Percentiles rank a stretch among this genome's conserved stretches.
phyloP scores from a whole-genome alignment of 495 filamentous ascomycete genomes.

The Lineolata rhizophorae region DNA sequence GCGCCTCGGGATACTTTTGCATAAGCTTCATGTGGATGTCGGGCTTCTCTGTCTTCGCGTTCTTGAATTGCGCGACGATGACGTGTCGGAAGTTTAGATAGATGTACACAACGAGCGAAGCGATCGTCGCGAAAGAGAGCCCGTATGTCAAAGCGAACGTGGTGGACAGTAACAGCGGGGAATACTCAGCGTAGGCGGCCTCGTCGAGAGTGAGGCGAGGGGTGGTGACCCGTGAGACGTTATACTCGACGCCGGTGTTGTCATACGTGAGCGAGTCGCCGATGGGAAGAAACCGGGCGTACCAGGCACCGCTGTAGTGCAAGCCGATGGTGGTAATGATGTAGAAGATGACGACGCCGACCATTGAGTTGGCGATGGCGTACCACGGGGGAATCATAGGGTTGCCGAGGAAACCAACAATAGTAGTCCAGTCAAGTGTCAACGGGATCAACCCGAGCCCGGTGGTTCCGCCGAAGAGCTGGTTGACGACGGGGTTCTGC shows the following conservation, averaged over 20 bases:
- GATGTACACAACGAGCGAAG: conserved; percentile 46
- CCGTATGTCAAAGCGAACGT: conserved; percentile 63
- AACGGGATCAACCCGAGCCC: conserved; percentile 39
- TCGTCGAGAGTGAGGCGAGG: conserved; percentile 45
- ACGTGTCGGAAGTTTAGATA: conserved; percentile 48
- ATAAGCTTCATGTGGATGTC: conserved; percentile 47
- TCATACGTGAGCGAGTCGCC: conserved; percentile 20
- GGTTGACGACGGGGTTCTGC: conserved; percentile 25
- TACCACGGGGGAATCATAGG: conserved; percentile 51
- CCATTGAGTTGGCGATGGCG: conserved; percentile 33
- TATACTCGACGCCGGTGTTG: conserved; percentile 54
- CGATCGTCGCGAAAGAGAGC: conserved; percentile 55
- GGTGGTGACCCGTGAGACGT: conserved; percentile 50
- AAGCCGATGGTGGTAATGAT: conserved; percentile 9
- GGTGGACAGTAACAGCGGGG: conserved; percentile 43
- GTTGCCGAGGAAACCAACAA: conserved; percentile 40
- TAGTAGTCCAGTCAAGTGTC: conserved; percentile 48
- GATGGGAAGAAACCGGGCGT: conserved; percentile 8
- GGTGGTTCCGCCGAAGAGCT: conserved; percentile 37
- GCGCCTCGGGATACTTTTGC: conserved; percentile 32
- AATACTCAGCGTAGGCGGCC: conserved; percentile 48
- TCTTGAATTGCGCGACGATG: conserved; percentile 35
- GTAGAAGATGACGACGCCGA: conserved; percentile 23
- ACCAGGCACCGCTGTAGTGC: conserved; percentile 7
- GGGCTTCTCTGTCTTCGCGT: conserved; percentile 30